Conservation (phyloP, 768 basidiomycete genomes). For the Imleria badia region DNA sequence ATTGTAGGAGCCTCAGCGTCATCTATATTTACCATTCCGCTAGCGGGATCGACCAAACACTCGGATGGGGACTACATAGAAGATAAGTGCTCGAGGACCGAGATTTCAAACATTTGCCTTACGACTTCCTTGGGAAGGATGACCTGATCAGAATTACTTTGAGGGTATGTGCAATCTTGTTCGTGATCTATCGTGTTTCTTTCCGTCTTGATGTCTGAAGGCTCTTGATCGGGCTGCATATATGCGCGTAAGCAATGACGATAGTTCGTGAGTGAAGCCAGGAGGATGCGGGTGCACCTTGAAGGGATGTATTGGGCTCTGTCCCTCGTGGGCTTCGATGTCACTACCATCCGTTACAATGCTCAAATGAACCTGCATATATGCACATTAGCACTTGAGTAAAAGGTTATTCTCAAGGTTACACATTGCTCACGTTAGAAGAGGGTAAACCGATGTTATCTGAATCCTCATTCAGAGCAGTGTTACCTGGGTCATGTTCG, state of each 20-base stretch:
- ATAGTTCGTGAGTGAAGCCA: not conserved
- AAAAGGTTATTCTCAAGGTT: not conserved
- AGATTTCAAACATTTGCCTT: slow-evolving; percentile 6
- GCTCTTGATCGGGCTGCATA: slow-evolving; percentile 11
- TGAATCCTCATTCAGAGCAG: not conserved
- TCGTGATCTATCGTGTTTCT: not conserved
- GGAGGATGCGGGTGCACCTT: slow-evolving; percentile 3
- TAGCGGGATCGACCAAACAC: not conserved
- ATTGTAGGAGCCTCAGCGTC: not conserved
- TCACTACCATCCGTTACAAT: not conserved
- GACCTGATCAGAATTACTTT: not conserved
- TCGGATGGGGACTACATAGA: not conserved
- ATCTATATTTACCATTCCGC: not conserved
- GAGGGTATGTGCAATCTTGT: not conserved
- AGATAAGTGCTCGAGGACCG: not conserved
- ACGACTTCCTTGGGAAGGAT: slow-evolving; percentile 3
- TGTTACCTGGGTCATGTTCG: not conserved
- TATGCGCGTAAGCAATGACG: slow-evolving; percentile 20
- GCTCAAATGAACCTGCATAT: slow-evolving; percentile 11
- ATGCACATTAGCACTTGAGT: slow-evolving; percentile 2
- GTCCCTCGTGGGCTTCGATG: not conserved
- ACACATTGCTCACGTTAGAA: slow-evolving; percentile 6
- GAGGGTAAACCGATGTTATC: not conserved
- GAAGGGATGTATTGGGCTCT: not conserved
- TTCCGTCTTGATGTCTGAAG: not conserved